Evolutionary conservation across 805 yeast genomes (phyloP).

Genomic region (Schwanniomyces vanrijiae): DNA sequence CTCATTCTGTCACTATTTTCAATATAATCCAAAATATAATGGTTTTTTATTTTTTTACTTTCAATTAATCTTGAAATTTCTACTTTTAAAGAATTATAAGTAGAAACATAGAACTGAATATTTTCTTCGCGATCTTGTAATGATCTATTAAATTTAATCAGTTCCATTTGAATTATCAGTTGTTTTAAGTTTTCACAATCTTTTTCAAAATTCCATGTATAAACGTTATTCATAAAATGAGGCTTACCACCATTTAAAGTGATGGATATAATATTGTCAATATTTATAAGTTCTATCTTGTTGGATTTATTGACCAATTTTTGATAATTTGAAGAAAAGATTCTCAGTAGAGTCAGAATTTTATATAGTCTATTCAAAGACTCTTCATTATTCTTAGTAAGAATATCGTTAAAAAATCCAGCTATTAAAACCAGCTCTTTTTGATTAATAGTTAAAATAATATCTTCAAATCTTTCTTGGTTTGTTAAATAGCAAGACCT

Average conservation of each 20-base stretch:
- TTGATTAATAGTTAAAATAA: conserved; percentile 14
- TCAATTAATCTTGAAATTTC: conserved; percentile 39
- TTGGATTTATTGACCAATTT: conserved; percentile 16
- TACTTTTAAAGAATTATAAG: conserved; percentile 48
- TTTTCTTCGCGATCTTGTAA: conserved; percentile 69
- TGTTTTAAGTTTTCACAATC: conserved; percentile 34
- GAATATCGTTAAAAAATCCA: conserved; percentile 31
- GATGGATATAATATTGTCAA: conserved; percentile 31
- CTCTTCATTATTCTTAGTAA: conserved; percentile 39
- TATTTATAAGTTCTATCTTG: conserved; percentile 18
- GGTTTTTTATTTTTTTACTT: conserved; percentile 12
- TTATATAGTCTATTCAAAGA: conserved; percentile 25
- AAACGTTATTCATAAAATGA: conserved; percentile 28
- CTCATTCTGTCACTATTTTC: conserved; percentile 73
- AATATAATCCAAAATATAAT: conserved; percentile 60
- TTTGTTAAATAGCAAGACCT: conserved; percentile 34
- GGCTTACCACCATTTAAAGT: conserved; percentile 36
- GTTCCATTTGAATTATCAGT: conserved; percentile 44
- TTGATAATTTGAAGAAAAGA: conserved; percentile 25
- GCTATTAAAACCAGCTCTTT: conserved; percentile 17
- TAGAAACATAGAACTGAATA: conserved; percentile 44
- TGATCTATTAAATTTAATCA: conserved; percentile 50
- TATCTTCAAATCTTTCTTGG: conserved; percentile 18
- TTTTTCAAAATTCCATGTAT: conserved; percentile 33
- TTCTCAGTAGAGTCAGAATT: conserved; percentile 27